phyloP scores from a whole-genome alignment of 345 rosid species.

The Reutealis trisperma region DNA sequence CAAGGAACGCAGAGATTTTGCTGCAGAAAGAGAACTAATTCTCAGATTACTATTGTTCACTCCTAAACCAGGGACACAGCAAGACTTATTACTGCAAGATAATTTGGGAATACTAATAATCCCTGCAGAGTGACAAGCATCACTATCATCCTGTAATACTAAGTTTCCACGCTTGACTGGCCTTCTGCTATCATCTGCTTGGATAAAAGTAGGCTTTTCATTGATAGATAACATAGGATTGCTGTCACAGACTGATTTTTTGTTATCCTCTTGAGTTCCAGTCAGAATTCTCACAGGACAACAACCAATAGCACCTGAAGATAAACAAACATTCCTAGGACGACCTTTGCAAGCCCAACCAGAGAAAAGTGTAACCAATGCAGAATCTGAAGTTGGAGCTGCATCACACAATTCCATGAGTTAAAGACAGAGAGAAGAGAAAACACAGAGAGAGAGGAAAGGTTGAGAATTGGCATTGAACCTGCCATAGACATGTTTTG shows the following conservation, averaged over 20 bases:
- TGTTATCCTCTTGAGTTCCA: slow-evolving; percentile 24
- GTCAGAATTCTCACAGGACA: slow-evolving; percentile 41
- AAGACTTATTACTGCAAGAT: slow-evolving; percentile 38
- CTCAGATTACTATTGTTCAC: slow-evolving; percentile 46
- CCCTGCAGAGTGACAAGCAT: slow-evolving; percentile 22
- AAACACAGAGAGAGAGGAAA: slow-evolving; percentile 10
- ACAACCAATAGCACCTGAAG: slow-evolving; percentile 40
- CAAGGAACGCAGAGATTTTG: slow-evolving; percentile 54
- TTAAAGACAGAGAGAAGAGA: slow-evolving; percentile 18
- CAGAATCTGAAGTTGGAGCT: slow-evolving; percentile 61
- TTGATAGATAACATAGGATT: slow-evolving; percentile 19
- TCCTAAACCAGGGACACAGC: slow-evolving; percentile 63
- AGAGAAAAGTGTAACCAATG: slow-evolving; percentile 57
- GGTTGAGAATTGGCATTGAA: slow-evolving; percentile 11
- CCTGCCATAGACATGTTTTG: slow-evolving; percentile 63
- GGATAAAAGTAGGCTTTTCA: slow-evolving; percentile 23
- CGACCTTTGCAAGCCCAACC: slow-evolving; percentile 67
- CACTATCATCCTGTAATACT: slow-evolving; percentile 22
- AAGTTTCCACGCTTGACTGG: slow-evolving; percentile 37
- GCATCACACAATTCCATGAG: slow-evolving; percentile 26
- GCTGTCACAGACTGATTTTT: slow-evolving; percentile 27
- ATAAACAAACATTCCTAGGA: slow-evolving; percentile 42
- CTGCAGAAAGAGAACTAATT: slow-evolving; percentile 49
- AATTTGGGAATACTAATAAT: slow-evolving; percentile 18
- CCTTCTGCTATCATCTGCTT: slow-evolving; percentile 34